Evolutionary conservation across 768 basidiomycete genomes (phyloP), one percentile per base, ranked within the genome.

Genomic region (Suillus clintonianus): DNA sequence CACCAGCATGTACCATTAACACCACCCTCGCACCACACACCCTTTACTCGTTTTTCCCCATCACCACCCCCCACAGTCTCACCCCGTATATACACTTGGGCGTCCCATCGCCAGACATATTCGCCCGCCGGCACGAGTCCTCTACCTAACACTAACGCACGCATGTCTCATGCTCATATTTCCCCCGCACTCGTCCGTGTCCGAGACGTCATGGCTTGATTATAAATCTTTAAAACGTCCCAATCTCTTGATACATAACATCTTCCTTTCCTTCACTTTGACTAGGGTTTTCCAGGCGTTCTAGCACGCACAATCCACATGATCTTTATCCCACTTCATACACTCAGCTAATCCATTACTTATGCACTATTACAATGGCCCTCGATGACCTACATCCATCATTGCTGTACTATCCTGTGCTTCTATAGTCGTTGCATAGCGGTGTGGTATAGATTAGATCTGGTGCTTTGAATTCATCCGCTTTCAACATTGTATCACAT

Each of bases 41-140:
- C 74, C 2, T 54, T 70, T 32, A 42, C 69, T 11, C 69, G 70
- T 37, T 14, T 69, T 8, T 63, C 73, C n/a, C 85, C 86, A 32
- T 86, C 86, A 3, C 84, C 87, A 5, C 78, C 86, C 7, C 85
- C 85, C 0, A 74, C 83, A 7, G 81, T 83, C 58, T 84, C 87
- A 1, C 87, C 87, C 9, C 80, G 84, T 45, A 76, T 87, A 36
- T 87, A 88, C 70, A 76, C 82, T 1, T 89, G 88, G 88, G 65
- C 76, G n/a, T 22, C 74, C 74, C 61, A 69, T 71, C 60, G 70
- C 71, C 63, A 77, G 73, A 45, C 59, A 64, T 32, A 80, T 78
- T 51, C 85, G 77, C 64, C 76, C 65, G 61, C 73, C 27, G 78
- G 80, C n/a, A 39, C 45, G 22, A 68, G 77, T 14, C 87, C 85